These are phyloP conservation scores for Jackrogersella multiformis DNA, from an alignment of 495 filamentous ascomycete species.

Conservation along the genomic window DNA sequence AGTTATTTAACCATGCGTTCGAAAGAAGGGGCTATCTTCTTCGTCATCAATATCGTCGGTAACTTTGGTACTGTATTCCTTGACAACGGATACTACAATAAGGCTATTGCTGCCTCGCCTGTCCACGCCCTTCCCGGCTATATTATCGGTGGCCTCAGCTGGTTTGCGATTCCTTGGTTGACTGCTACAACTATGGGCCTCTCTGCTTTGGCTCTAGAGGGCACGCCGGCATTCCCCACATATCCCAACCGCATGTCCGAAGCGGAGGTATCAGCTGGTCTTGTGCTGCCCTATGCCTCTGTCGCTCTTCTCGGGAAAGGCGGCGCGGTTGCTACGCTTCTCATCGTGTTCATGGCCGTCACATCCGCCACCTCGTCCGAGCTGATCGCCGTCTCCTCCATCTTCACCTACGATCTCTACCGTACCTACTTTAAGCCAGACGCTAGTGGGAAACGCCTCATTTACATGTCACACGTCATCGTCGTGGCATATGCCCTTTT, in stretches of 20 bases:
- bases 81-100: slow-evolving; percentile 90
- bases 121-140: slow-evolving; percentile 93
- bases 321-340: slow-evolving; percentile 81
- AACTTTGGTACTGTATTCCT: slow-evolving; percentile 85
- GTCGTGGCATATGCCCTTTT: slow-evolving; percentile 80
- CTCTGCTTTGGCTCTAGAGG: slow-evolving; percentile 84
- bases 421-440: slow-evolving; percentile 71
- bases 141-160: slow-evolving; percentile 86
- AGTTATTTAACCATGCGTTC: slow-evolving; percentile 92
- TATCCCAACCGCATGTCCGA: slow-evolving; percentile 76
- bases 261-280: slow-evolving; percentile 81
- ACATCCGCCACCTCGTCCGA: slow-evolving; percentile 90
- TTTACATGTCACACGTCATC: slow-evolving; percentile 83
- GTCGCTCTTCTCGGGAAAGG: slow-evolving; percentile 90
- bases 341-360: slow-evolving; percentile 97
- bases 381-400: slow-evolving; percentile 90
- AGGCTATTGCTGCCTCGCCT: slow-evolving; percentile 90
- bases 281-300: slow-evolving; percentile 88
- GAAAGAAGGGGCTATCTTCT: slow-evolving; percentile 90
- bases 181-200: slow-evolving; percentile 93
- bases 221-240: slow-evolving; percentile 74
- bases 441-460: slow-evolving; percentile 78
- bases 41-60: slow-evolving; percentile 92
- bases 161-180: slow-evolving; percentile 97
- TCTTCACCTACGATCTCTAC: slow-evolving; percentile 94